Base-by-base conservation (phyloP, 306 rosid species). In the Oxytropis ochrocephala region DNA sequence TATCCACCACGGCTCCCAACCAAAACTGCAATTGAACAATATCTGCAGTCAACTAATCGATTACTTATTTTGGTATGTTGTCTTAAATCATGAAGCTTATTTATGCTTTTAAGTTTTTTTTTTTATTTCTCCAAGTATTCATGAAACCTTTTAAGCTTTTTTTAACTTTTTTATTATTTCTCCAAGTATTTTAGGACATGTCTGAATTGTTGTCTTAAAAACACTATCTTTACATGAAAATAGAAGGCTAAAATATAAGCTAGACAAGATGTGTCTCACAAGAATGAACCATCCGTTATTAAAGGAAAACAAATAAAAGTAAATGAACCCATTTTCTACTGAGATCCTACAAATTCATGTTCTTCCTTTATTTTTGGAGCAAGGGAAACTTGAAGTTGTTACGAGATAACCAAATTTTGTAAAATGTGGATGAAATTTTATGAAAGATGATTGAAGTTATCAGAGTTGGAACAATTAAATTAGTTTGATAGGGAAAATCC, bases 41-140 rank as follows among this genome's bases (percentile, higher is more conserved):
- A 81, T 84, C 39, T 52, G 81, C 79, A 75, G 69, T 81, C 97
- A 51, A 81, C 62, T 60, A 94, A 90, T 78, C 86, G 97, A 78
- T 83, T 94, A 78, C 86, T 94, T 41, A 90, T 94, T 75, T 72
- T 94, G 97, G 98, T 94, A 87, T 64, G 63, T 16, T 53, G 42
- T 61, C 79, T 80, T 68, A n/a, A n/a, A 74, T 42, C 52, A 60
- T 52, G 67, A 58, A 46, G 59, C 65, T 61, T 50, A 21, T 49
- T 24, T 24, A 21, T 21, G 27, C 30, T 36, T 59, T 57, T 7
- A 57, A 58, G 16, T 38, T 57, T 38, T 41, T 55, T 67, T 66
- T 19, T 70, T 57, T 10, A 21, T n/a, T n/a, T n/a, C n/a, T n/a
- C n/a, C n/a, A n/a, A n/a, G n/a, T n/a, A n/a, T n/a, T n/a, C n/a